These are phyloP conservation scores for Warburgia ugandensis DNA, from an alignment of 164 flowering plant species.

Conservation along the genomic window DNA sequence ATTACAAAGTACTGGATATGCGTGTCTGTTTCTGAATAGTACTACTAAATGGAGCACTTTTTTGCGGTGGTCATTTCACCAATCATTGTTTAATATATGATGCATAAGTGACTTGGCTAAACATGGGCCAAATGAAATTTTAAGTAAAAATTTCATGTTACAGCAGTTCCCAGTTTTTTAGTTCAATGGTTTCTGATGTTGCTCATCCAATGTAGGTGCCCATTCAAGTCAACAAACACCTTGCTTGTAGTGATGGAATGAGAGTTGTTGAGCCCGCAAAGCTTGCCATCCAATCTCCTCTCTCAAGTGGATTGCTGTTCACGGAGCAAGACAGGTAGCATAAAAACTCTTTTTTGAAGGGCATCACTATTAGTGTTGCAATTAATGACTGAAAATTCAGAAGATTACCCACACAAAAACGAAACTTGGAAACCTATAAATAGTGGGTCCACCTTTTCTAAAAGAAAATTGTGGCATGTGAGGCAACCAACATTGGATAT, in stretches of 20 bases:
- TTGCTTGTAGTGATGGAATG: slow-evolving; percentile 94
- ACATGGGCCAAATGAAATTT: too few species aligned
- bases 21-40: too few species aligned
- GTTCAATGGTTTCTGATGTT: neutral
- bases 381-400: neutral
- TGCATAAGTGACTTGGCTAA: too few species aligned
- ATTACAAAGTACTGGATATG: too few species aligned
- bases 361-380: neutral
- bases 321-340: slow-evolving; percentile 70
- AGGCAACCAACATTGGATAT: too few species aligned
- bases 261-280: slow-evolving; percentile 69
- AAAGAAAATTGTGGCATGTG: neutral
- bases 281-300: slow-evolving; percentile 31
- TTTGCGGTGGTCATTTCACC: too few species aligned
- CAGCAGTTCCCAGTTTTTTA: too few species aligned
- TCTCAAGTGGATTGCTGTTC: slow-evolving; percentile 71
- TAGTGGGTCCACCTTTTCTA: neutral
- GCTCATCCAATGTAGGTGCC: slow-evolving; percentile 55
- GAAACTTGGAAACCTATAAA: neutral
- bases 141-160: too few species aligned
- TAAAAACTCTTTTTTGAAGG: neutral
- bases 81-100: too few species aligned
- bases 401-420: neutral
- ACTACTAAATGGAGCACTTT: too few species aligned
- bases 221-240: slow-evolving; percentile 87